These are phyloP conservation scores for Geosiphon pyriformis DNA, from an alignment of 192 early-diverging fungal genomes.

Conservation along the genomic window DNA sequence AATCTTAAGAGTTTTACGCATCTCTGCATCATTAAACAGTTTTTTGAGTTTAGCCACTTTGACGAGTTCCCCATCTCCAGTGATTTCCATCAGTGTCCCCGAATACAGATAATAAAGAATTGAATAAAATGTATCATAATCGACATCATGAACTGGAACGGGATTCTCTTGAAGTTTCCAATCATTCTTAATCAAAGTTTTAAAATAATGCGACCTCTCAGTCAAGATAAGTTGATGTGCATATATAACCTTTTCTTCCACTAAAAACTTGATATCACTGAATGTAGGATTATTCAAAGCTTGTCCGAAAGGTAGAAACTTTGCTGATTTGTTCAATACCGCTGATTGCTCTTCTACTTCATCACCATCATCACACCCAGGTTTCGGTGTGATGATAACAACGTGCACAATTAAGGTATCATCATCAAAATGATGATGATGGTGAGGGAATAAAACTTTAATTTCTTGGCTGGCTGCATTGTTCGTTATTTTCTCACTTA, in stretches of 20 bases:
- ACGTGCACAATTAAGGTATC: constrained; percentile 10
- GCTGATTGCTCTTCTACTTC: not conserved
- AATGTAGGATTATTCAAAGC: constrained; percentile 1
- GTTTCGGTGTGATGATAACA: constrained; percentile 2
- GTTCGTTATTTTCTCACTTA: not conserved
- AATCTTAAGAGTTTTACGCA: constrained; percentile 9
- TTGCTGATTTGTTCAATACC: not conserved
- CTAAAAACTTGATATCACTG: constrained; percentile 19
- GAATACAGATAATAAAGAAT: constrained; percentile 3
- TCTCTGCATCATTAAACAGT: constrained; percentile 7
- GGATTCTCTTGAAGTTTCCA: constrained; percentile 1
- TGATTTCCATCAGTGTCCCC: not conserved
- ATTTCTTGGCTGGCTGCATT: not conserved
- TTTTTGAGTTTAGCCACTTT: constrained; percentile 8
- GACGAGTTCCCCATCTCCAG: not conserved
- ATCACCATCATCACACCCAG: not conserved
- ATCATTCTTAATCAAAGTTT: constrained; percentile 15
- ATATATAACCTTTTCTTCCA: not conserved
- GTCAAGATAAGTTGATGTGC: constrained; percentile 12
- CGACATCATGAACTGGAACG: not conserved
- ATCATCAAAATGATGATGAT: not conserved
- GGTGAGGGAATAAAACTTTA: not conserved
- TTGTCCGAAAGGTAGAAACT: not conserved
- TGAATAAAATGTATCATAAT: constrained; percentile 3
- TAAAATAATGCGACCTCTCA: constrained; percentile 10